Evolutionary conservation across 2,329 filamentous ascomycete genomes (phyloP).

Genomic region (Sarocladium oryzae): DNA sequence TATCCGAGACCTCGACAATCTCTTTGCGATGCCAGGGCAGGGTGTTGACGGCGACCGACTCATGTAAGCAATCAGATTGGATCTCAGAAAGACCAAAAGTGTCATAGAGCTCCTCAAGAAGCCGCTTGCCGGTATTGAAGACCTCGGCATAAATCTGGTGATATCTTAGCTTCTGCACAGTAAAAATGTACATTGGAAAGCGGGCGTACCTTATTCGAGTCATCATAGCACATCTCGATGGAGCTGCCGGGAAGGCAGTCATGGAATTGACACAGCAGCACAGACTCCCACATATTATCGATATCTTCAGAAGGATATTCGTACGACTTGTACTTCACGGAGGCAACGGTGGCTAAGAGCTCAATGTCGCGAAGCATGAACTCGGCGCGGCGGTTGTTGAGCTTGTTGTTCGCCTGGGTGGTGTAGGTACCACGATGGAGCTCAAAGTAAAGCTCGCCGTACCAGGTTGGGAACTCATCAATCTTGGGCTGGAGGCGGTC

Average conservation of each 20-base stretch:
- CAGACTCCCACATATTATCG: constrained; percentile 90
- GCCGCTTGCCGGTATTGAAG: constrained; percentile 66
- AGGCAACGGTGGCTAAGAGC: constrained; percentile 78
- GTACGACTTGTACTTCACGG: constrained; percentile 64
- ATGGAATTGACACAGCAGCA: constrained; percentile 93
- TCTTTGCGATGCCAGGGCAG: constrained; percentile 79
- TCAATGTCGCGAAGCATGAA: constrained; percentile 82
- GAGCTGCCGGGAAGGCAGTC: constrained; percentile 92
- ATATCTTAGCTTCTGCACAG: constrained; percentile 12
- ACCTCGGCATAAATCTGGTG: constrained; percentile 69
- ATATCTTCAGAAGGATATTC: constrained; percentile 92
- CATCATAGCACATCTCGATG: constrained; percentile 97
- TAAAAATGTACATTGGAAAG: background rate
- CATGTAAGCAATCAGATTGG: constrained; percentile 31
- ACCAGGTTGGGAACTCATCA: constrained; percentile 83
- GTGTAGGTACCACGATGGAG: constrained; percentile 96
- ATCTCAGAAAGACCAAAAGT: constrained; percentile 56
- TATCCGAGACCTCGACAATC: constrained; percentile 57
- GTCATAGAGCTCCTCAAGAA: constrained; percentile 63
- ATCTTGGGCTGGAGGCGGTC: constrained; percentile 75
- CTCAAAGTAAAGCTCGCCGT: constrained; percentile 96
- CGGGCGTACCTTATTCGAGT: constrained; percentile 66
- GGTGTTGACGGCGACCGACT: constrained; percentile 69
- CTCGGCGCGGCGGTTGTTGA: constrained; percentile 83
- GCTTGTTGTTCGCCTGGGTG: constrained; percentile 95